A percentile compares a stretch with the other conserved stretches of the same genome.
phyloP scores from a whole-genome alignment of 2,329 filamentous ascomycete species.

The Pseudophaeomoniella oleicola region DNA sequence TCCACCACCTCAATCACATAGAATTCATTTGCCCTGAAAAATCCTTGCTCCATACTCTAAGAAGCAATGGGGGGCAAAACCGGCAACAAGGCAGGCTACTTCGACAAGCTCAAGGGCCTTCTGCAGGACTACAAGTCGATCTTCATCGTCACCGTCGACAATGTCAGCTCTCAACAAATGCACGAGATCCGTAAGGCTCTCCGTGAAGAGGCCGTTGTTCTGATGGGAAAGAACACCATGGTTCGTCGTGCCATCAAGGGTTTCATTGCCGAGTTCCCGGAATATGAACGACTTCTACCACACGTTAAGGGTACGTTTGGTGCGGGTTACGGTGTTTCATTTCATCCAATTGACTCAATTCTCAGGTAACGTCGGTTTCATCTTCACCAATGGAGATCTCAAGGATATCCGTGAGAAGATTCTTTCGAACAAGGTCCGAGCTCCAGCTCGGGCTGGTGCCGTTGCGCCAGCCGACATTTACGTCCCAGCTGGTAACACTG shows the following conservation, averaged over 20 bases:
- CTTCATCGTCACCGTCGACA: constrained; percentile 80
- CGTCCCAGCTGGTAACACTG: constrained; percentile 96
- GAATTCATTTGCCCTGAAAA: constrained; percentile 63
- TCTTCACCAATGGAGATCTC: constrained; percentile 97
- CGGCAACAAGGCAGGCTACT: constrained; percentile 89
- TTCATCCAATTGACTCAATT: constrained; percentile 2
- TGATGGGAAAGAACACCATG: constrained; percentile 99
- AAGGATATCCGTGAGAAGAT: constrained; percentile 90
- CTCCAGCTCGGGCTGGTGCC: constrained; percentile 94
- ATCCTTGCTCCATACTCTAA: constrained; percentile 88
- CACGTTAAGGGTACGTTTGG: constrained; percentile 58
- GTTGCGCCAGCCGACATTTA: constrained; percentile 86
- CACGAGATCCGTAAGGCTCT: constrained; percentile 96
- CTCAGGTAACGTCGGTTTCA: constrained; percentile 88
- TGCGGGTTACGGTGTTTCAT: constrained; percentile 2
- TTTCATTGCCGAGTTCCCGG: constrained; percentile 77
- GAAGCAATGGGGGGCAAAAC: constrained; percentile 99
- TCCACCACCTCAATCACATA: constrained; percentile 11
- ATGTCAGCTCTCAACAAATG: constrained; percentile 99
- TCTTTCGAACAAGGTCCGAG: constrained; percentile 90
- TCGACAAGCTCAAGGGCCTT: constrained; percentile 97
- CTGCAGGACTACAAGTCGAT: constrained; percentile 94
- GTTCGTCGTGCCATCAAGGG: constrained; percentile 96
- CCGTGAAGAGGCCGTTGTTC: constrained; percentile 80
- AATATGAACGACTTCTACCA: constrained; percentile 96